Evolutionary conservation across 2,329 filamentous ascomycete species (phyloP), one percentile per base, ranked within the genome.

Genomic region (Xylaria digitata): DNA sequence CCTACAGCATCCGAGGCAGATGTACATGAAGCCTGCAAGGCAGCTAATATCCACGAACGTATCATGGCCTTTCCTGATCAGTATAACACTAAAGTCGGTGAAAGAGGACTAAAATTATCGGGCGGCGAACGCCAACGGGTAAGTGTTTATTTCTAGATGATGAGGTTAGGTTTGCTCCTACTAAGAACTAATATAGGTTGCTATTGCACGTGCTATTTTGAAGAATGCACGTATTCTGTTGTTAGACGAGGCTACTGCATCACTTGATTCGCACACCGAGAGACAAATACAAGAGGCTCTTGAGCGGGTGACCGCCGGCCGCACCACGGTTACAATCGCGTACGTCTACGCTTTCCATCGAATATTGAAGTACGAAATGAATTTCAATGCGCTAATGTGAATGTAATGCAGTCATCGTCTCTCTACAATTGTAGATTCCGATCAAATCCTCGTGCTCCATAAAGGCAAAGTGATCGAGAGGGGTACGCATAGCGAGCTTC

Each of bases 231-330:
- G 88, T 58, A 87, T 93, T 61, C 83, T 93, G 30, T 84, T 93
- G 65, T 82, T 93, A 0, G 90, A 93, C 71, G 90, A 93, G 76
- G 88, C 90, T 0, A 92, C 91, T 3, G 90, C 89, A 0, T 89
- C 90, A 2, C 84, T 93, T 23, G 87, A 91, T 60, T 86, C 87
- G 0, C 84, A 87, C 30, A 89, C 86, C 0, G 86, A 89, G 72
- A 82, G 83, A 40, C 81, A 84, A 61, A 89, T 89, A 43, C 87
- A 89, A 72, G 80, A 84, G 56, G 84, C 84, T 6, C 82, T 86
- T 26, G 79, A 81, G 67, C 79, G 78, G 30, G 79, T 86, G 6
- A 84, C 81, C 17, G 76, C 78, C 4, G 84, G 83, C 2, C 79
- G 84, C 43, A 86, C 84, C 0, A 86, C 84, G 0, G 83, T 86